Base-by-base conservation (phyloP, 192 early-diverging fungal species). In the Funneliformis mosseae region DNA sequence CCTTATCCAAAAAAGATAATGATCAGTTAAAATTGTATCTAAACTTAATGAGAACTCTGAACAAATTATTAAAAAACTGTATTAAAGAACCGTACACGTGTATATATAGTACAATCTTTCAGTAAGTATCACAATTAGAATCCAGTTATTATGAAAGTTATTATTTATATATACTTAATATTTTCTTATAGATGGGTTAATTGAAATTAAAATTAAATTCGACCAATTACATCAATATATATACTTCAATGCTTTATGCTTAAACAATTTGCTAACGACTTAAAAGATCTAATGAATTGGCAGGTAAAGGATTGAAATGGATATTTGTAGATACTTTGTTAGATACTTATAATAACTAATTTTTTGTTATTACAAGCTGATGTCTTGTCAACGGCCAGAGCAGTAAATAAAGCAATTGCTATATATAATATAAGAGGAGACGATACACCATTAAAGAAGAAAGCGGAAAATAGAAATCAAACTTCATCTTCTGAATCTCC, bases 91-190 rank as follows among this genome's bases (percentile, higher is more conserved):
- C 41, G n/a, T 42, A 39, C 70, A 72, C 41, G 68, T 10, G 14
- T 72, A 11, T 72, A 72, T 42, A 9, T 72, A 45, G 70, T 72
- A 14, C 70, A 72, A 38, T 72, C 70, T 8, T 43, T 74, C 50
- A 74, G 73, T 74, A 74, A 74, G 48, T 74, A 74, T 59, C 25
- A 11, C 46, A 50, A 74, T 74, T 23, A 74, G 73, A 74, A 59
- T 8, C 23, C 25, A 50, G 9, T 9, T 74, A 74, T 27, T 59
- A 74, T 50, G 21, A 74, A 74, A 4, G 50, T 74, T 50, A 23
- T 50, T 74, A 74, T 33, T 50, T 74, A 74, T 4, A 59, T 74
- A 74, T 59, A 74, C 46, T 74, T 50, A 74, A 25, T 59, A 70
- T 43, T 39, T 70, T 43, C 16, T 70, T 39, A 74, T 74, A 74